A percentile compares a stretch with the other conserved stretches of the same genome.
Evolutionary conservation across 2,329 filamentous ascomycete species (phyloP).

Genomic region (Phyllosticta citriasiana): DNA sequence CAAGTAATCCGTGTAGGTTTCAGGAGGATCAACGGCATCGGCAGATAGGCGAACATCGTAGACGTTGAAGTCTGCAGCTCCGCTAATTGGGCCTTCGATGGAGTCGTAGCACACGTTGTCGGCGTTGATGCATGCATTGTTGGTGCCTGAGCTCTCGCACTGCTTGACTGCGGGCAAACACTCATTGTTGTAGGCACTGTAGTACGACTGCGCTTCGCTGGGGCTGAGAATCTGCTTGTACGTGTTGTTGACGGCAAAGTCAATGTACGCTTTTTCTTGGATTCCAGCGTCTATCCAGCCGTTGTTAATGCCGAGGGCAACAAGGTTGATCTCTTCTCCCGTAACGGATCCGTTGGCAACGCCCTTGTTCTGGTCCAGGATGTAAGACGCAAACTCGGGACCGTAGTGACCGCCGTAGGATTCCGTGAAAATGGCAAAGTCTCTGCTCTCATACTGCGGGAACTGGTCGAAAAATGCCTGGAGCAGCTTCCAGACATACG

Average conservation of each 20-base stretch:
- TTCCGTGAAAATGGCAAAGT: constrained; percentile 19
- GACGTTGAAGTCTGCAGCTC: constrained; percentile 8
- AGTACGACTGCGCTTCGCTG: constrained; percentile 1
- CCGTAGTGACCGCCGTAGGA: background rate
- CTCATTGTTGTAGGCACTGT: constrained; percentile 3
- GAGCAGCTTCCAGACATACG: constrained; percentile 46
- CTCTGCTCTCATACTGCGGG: constrained; percentile 14
- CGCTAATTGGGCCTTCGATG: constrained; percentile 30
- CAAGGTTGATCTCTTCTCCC: constrained; percentile 11
- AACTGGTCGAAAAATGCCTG: constrained; percentile 33
- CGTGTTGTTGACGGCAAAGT: constrained; percentile 9
- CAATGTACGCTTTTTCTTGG: constrained; percentile 11
- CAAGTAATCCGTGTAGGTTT: constrained; percentile 32
- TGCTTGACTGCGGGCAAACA: constrained; percentile 8
- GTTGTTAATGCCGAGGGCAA: constrained; percentile 19
- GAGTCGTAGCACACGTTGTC: constrained; percentile 33
- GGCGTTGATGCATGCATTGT: constrained; percentile 9
- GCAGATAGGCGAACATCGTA: constrained; percentile 7
- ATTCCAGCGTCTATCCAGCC: constrained; percentile 33
- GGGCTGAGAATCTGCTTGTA: constrained; percentile 7
- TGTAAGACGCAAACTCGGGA: constrained; percentile 9
- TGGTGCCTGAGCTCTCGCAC: constrained; percentile 7
- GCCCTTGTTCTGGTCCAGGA: constrained; percentile 10
- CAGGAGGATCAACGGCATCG: constrained; percentile 2
- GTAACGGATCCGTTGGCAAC: background rate